Base-by-base conservation (phyloP, 2,329 filamentous ascomycete species). In the Fusarium duplospermum region DNA sequence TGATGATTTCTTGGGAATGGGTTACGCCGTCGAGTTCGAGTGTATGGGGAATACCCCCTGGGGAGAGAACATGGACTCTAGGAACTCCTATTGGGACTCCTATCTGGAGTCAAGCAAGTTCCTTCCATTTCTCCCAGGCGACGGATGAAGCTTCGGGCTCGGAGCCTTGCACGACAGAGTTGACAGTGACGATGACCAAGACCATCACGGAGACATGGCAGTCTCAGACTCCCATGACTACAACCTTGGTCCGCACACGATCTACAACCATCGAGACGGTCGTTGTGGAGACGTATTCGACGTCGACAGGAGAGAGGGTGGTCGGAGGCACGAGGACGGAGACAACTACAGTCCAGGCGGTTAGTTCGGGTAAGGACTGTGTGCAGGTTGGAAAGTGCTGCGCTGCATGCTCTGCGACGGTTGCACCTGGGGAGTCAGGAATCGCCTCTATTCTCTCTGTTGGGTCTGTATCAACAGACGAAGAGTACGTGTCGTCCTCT, bases 261-360 rank as follows among this genome's bases (percentile, higher is more conserved):
- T 67, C 76, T 18, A 71, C 71, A 4, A 79, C 71, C 3, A 73
- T 79, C 42, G 65, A 73, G 50, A 77, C 77, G 13, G 64, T 75
- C 22, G 58, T 79, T 6, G 67, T 77, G 54, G 77, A 79, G 61
- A 67, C 74, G 22, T 79, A 79, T 73, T 78, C 77, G 73, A 79
- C 77, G 10, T 76, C 65, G 67, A 79, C 71, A 7, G 76, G 76
- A 22, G 74, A 77, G 50, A 66, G 29, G 13, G 66, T 72, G 27
- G 54, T 76, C 35, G 64, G 56, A 11, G 74, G 69, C 5, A 77
- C 76, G 52, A 65, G 59, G 50, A 76, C 72, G 36, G 77, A 75
- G 59, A 73, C 72, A 35, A 69, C 73, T 47, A 77, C 71, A 18
- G 31, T 79, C 11, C 67, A 70, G 50, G 67, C 69, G 35, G 63